Percentiles rank a stretch among this genome's conserved stretches.
Conservation (phyloP, 352 stramenopile species). For the Pythium pectinolyticum region DNA sequence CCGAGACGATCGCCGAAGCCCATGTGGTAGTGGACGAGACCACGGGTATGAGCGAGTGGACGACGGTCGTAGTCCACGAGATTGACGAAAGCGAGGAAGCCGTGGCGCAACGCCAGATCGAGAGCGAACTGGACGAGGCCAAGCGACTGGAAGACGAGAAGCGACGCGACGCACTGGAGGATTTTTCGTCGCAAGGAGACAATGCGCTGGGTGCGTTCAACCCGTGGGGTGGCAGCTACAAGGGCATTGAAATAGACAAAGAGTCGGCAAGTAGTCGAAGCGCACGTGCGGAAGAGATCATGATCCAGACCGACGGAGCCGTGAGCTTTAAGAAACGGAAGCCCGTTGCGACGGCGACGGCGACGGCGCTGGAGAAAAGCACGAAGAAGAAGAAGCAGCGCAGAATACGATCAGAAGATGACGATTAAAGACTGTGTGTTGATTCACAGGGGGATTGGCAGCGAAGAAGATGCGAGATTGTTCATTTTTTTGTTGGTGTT, state of each 20-base stretch:
- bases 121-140: conserved; percentile 43
- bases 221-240: conserved; percentile 82
- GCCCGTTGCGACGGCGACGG: background rate
- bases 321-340: conserved; percentile 80
- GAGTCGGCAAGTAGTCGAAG: conserved; percentile 24
- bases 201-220: conserved; percentile 81
- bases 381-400: conserved; percentile 60
- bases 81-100: conserved; percentile 77
- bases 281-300: conserved; percentile 51
- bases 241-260: conserved; percentile 69
- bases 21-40: conserved; percentile 46
- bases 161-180: conserved; percentile 56
- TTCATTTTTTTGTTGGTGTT: background rate
- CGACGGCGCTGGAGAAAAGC: background rate
- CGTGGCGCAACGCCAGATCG: conserved; percentile 46
- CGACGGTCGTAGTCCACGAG: conserved; percentile 64
- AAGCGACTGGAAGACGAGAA: conserved; percentile 51
- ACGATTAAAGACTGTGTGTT: conserved; percentile 53
- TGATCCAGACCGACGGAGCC: conserved; percentile 47
- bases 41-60: conserved; percentile 84
- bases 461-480: background rate
- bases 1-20: conserved; percentile 35
- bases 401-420: conserved; percentile 60
- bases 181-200: conserved; percentile 65
- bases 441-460: too few relatives aligned